Evolutionary conservation across 805 yeast genomes (phyloP), one percentile per base, ranked within the genome.

Genomic region (Metschnikowia sp.): DNA sequence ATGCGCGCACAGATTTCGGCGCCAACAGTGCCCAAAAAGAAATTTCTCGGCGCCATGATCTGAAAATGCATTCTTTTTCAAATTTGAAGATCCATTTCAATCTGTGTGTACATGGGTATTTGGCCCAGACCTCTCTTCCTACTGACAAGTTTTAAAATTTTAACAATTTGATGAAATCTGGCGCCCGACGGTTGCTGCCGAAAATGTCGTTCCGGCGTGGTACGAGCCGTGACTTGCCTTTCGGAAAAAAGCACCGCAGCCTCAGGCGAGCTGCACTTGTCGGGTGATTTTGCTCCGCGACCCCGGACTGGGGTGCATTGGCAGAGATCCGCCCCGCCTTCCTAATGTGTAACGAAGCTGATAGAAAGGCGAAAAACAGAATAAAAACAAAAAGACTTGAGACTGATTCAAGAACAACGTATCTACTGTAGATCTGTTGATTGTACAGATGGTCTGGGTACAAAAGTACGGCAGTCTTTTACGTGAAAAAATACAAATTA

Each of bases 221-320:
- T 31, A 31, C n/a, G 33, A 31, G 33, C 33, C 33, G 33, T 8
- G 33, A 31, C 33, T 6, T 2, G 4, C 33, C 15, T 34, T 13
- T n/a, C 40, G 40, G 37, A 32, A 43, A 29, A 22, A 22, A 32
- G 9, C 9, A 12, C 31, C 32, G 39, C 32, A 19, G 10, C 10
- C 9, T 37, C n/a, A 10, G 35, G 15, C 34, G 33, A 26, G 10
- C 29, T 42, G 47, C 42, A 32, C 34, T 32, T 10, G 44, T 44
- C 52, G 55, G 55, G 45, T 36, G 50, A 36, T 50, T 44, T 47
- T 35, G 43, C 55, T 52, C 55, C 55, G 55, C 55, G 45, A 31
- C 38, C 46, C 38, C 38, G 36, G 36, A 38, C 30, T 36, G 48
- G 48, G 44, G 48, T 43, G 46, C 48, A 45, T 40, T 22, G 26